phyloP scores from a whole-genome alignment of 192 early-diverging fungal species.

The Entomortierella chlamydospora region DNA sequence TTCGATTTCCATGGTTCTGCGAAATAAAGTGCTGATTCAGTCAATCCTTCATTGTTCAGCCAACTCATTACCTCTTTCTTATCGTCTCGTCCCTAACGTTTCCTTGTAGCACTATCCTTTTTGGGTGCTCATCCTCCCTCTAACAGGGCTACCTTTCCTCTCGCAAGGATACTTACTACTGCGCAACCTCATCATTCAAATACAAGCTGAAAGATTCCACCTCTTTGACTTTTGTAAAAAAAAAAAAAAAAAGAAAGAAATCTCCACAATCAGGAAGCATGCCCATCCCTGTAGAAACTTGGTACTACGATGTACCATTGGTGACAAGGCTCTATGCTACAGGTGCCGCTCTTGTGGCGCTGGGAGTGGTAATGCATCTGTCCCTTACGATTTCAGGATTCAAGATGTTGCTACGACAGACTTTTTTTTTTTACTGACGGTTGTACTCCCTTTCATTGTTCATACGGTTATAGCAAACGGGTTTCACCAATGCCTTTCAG shows the following conservation, averaged over 20 bases:
- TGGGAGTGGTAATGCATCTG: slow-evolving; percentile 76
- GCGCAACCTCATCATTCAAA: no score
- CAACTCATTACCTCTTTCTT: no score
- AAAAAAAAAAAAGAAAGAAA: background rate
- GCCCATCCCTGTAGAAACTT: slow-evolving; percentile 80
- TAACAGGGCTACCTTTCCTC: no score
- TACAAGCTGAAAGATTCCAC: background rate
- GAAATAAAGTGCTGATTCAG: no score
- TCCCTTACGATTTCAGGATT: background rate
- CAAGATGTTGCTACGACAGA: no score
- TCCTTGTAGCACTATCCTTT: no score
- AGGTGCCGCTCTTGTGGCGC: slow-evolving; percentile 75
- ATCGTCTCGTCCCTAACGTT: no score
- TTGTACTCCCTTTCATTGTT: background rate
- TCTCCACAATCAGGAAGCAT: slow-evolving; percentile 30
- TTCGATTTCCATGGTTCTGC: no score
- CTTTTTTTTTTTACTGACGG: background rate
- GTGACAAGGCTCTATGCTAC: slow-evolving; percentile 92
- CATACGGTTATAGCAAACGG: slow-evolving; percentile 74
- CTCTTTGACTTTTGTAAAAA: background rate
- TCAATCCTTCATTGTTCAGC: no score
- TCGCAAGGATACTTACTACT: background rate
- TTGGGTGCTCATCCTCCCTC: no score
- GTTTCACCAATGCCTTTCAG: slow-evolving; percentile 82
- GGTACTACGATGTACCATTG: slow-evolving; percentile 90